These are phyloP conservation scores for Thoreauomyces humboldtii DNA, from an alignment of 192 early-diverging fungal genomes.

Conservation along the genomic window DNA sequence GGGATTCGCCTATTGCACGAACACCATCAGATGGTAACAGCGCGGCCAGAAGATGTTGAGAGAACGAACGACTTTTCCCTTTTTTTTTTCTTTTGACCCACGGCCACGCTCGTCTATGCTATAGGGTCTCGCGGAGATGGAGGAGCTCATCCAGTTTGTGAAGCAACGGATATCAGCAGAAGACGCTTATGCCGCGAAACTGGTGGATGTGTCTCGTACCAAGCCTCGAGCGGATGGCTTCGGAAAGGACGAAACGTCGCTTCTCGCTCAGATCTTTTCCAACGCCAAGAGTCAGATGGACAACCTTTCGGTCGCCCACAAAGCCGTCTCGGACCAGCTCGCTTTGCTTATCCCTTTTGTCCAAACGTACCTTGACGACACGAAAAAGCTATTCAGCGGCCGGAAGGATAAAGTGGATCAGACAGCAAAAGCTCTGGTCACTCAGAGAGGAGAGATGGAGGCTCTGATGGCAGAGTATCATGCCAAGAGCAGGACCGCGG, in stretches of 20 bases:
- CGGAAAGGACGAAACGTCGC: conserved; percentile 20
- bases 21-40: conserved; percentile 24
- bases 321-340: conserved; percentile 27
- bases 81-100: too few species aligned
- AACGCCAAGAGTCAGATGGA: conserved; percentile 32
- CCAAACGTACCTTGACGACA: conserved; percentile 29
- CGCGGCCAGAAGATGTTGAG: neutral
- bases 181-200: conserved; percentile 38
- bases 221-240: conserved; percentile 18
- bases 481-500: conserved; percentile 21
- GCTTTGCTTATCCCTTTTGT: conserved; percentile 11
- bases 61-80: neutral
- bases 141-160: conserved; percentile 19
- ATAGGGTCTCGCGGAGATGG: conserved; percentile 37
- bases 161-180: conserved; percentile 24
- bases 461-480: conserved; percentile 14
- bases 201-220: conserved; percentile 23
- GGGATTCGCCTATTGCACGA: conserved; percentile 32
- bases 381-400: conserved; percentile 15
- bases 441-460: conserved; percentile 23
- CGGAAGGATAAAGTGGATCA: conserved; percentile 37
- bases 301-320: conserved; percentile 29
- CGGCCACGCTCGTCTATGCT: too few species aligned
- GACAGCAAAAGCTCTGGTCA: conserved; percentile 11
- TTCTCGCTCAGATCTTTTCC: conserved; percentile 27